phyloP scores from a whole-genome alignment of 2,329 filamentous ascomycete genomes.

The Sclerotinia minor region DNA sequence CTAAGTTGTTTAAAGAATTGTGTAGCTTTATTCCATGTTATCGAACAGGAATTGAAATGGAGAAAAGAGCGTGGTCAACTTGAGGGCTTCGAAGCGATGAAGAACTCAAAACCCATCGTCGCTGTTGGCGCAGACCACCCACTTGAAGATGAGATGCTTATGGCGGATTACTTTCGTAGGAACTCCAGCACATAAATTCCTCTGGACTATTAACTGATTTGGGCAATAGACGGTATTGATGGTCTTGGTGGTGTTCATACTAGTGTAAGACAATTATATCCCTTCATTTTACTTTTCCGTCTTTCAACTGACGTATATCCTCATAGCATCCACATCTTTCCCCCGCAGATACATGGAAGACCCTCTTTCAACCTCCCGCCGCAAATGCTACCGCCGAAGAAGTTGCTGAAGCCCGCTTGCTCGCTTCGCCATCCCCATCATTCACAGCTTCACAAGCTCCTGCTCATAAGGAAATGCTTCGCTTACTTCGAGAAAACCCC shows the following conservation, averaged over 20 bases:
- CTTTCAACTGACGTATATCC: constrained; percentile 27
- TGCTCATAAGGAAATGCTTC: constrained; percentile 86
- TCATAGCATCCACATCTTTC: constrained; percentile 68
- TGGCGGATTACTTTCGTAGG: constrained; percentile 86
- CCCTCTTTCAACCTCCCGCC: constrained; percentile 57
- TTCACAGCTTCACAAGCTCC: constrained; percentile 75
- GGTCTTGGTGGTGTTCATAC: constrained; percentile 75
- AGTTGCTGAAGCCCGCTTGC: constrained; percentile 40
- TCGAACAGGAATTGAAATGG: constrained; percentile 88
- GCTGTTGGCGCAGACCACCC: constrained; percentile 86
- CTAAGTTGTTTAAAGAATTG: constrained; percentile 81
- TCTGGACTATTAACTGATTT: constrained; percentile 26
- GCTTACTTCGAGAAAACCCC: constrained; percentile 78
- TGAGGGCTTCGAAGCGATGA: constrained; percentile 72
- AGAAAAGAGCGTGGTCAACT: constrained; percentile 65
- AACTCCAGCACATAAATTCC: constrained; percentile 26
- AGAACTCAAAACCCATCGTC: constrained; percentile 74
- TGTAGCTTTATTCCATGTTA: constrained; percentile 85
- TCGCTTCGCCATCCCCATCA: constrained; percentile 46
- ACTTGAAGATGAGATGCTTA: constrained; percentile 76
- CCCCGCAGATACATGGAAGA: constrained; percentile 72
- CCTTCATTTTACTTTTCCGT: background rate
- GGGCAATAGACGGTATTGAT: constrained; percentile 66
- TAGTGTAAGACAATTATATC: constrained; percentile 44
- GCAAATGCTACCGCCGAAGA: constrained; percentile 50